These are phyloP conservation scores for Xylariaceae sp. DNA, from an alignment of 2,329 filamentous ascomycete genomes.

Conservation along the genomic window DNA sequence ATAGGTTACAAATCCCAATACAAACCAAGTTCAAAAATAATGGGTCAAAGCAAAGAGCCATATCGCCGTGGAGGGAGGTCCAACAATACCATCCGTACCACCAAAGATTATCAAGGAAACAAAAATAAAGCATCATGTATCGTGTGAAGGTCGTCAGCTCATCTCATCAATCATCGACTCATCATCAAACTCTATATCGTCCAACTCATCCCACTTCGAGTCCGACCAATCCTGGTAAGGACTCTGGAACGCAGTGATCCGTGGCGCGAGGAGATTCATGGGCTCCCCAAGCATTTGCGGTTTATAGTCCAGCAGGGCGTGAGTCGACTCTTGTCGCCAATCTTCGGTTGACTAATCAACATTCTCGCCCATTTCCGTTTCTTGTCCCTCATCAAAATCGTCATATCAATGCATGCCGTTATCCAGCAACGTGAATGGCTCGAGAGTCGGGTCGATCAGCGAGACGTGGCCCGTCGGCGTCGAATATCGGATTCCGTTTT, in stretches of 20 bases:
- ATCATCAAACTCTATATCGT: neutral
- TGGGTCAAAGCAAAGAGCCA: too few relatives aligned
- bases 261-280: constrained; percentile 10
- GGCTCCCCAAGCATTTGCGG: constrained; percentile 12
- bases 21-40: too few relatives aligned
- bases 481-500: constrained; percentile 33
- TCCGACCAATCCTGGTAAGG: neutral
- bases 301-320: constrained; percentile 20
- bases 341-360: neutral
- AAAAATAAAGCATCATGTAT: too few relatives aligned
- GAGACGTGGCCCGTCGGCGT: constrained; percentile 36
- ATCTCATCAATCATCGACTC: neutral
- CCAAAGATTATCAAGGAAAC: too few relatives aligned
- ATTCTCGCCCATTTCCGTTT: neutral
- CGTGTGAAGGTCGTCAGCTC: neutral
- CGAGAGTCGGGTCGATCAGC: constrained; percentile 29
- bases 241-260: neutral
- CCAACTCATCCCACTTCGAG: too few relatives aligned
- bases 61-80: too few relatives aligned
- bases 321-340: too few relatives aligned
- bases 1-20: too few relatives aligned
- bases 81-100: too few relatives aligned
- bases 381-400: constrained; percentile 5
- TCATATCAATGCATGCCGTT: constrained; percentile 6
- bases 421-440: constrained; percentile 4